Evolutionary conservation across 1,284 basidiomycete genomes (phyloP), one percentile per base, ranked within the genome.

Genomic region (Ganoderma sp.): DNA sequence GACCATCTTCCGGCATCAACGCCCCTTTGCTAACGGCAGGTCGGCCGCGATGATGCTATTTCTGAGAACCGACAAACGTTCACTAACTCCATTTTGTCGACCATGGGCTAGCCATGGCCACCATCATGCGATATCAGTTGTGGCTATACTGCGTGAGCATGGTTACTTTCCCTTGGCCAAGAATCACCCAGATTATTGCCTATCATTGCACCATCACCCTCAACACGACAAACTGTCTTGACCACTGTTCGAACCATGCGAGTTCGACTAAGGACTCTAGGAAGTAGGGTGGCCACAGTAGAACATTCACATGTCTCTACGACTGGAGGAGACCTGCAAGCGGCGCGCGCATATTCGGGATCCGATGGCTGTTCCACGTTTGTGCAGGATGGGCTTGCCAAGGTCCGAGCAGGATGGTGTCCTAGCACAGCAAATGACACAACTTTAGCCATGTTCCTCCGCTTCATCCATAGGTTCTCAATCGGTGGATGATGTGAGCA

Each of bases 31-130:
- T 15, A 32, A 3, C 3, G 22, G 52, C 28, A 25, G 52, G 25
- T 22, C 12, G 9, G 48, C n/a, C 22, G 48, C 22, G 22, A 15
- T 28, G 28, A 56, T 25, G 14, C 32, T 34, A 22, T 39, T 22
- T 52, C 12, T 14, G 12, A 22, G 48, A 25, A 52, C 25, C 58
- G 41, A 60, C 41, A 41, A 60, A 60, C 58, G 41, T 60, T 60
- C 41, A 22, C 58, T 39, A 22, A n/a, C 9, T 60, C 39, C 37
- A 41, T 59, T 34, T 39, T 22, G 34, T 56, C 25, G 12, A 54
- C 5, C 25, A 17, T 37, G 34, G 37, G 34, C 32, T 14, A 4
- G 28, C 6, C 14, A 32, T 37, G 34, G 37, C 19, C 39, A 19
- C 34, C 41, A 43, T 60, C 58, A 28, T 42, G 25, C n/a, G 10